Conservation (phyloP, 164 flowering plant genomes). For the Malania oleifera region DNA sequence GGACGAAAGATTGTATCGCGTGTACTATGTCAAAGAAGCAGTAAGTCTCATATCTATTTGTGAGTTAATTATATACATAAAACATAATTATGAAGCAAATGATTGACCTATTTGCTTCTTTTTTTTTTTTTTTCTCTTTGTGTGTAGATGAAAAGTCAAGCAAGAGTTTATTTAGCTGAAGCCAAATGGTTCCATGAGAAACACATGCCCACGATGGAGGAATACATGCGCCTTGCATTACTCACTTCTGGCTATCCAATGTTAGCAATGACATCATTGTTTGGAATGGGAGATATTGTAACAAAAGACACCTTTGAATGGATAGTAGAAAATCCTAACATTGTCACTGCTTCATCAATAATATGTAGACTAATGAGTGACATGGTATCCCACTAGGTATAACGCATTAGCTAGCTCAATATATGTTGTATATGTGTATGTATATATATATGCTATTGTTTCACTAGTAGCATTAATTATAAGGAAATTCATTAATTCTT, state of each 20-base stretch:
- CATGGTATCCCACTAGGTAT: slow-evolving; percentile 23
- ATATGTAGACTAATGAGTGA: slow-evolving; percentile 32
- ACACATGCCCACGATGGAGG: slow-evolving; percentile 29
- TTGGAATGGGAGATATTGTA: slow-evolving; percentile 32
- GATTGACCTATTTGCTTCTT: too few species aligned
- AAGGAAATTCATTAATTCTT: too few species aligned
- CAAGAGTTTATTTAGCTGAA: slow-evolving; percentile 25
- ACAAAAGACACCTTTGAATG: slow-evolving; percentile 32
- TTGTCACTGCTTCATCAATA: slow-evolving; percentile 14
- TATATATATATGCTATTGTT: too few species aligned
- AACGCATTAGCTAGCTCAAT: too few species aligned
- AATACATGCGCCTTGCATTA: slow-evolving; percentile 20
- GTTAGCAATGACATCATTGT: slow-evolving; percentile 13
- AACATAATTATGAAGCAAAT: too few species aligned
- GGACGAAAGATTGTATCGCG: too few species aligned
- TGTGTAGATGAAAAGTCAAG: slow-evolving; percentile 31
- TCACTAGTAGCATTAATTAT: too few species aligned
- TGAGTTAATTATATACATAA: too few species aligned
- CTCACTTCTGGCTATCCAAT: slow-evolving; percentile 5
- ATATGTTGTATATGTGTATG: too few species aligned
- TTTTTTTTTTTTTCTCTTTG: too few species aligned
- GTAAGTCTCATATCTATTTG: too few species aligned
- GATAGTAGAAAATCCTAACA: slow-evolving; percentile 21
- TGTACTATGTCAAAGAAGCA: too few species aligned
- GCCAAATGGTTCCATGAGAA: slow-evolving; percentile 28